Base-by-base conservation (phyloP, 2,329 filamentous ascomycete genomes). In the Phaeosphaeria sp. region DNA sequence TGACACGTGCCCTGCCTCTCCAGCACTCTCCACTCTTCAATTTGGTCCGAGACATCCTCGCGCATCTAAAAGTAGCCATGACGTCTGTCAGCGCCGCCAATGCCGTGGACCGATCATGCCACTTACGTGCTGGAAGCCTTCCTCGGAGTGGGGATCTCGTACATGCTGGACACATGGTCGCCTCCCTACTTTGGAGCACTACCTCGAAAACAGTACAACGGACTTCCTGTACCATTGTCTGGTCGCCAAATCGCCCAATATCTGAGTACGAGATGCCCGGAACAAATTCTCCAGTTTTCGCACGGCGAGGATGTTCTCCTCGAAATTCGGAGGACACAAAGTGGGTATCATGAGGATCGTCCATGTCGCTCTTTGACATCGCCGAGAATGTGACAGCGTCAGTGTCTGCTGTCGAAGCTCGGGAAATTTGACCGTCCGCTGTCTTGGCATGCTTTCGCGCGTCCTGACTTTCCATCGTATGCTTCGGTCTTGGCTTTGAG, bases 121-220 rank as follows among this genome's bases (percentile, higher is more conserved):
- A 27, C 51, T 20, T 20, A 20, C 20, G 61, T 45, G 68, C 65
- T 44, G 66, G 64, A 46, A 73, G 49, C 30, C 54, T 56, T 42
- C 63, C 69, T 51, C 64, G 56, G 45, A 51, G 64, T 21, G 65
- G 59, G 48, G 59, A 69, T 43, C 66, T 64, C 22, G 59, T 61
- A 43, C 65, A 71, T 15, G 66, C 66, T 44, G 65, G 60, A 56
- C 71, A 72, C 6, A 65, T 59, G 13, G 65, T 68, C 2, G 36
- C 22, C 46, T 73, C 67, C 42, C 62, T 66, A 42, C 30, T 62
- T 46, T 74, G 67, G 42, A 65, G 53, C 6, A 70, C 63, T 15
- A 71, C 68, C 51, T 69, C 65, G 50, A 73, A 71, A 6, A 70
- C 63, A 21, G 59, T 63, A 51, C 71, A 73, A 21, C 61, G 64